Base-by-base conservation (phyloP, 345 rosid genomes). In the Populus ilicifolia region DNA sequence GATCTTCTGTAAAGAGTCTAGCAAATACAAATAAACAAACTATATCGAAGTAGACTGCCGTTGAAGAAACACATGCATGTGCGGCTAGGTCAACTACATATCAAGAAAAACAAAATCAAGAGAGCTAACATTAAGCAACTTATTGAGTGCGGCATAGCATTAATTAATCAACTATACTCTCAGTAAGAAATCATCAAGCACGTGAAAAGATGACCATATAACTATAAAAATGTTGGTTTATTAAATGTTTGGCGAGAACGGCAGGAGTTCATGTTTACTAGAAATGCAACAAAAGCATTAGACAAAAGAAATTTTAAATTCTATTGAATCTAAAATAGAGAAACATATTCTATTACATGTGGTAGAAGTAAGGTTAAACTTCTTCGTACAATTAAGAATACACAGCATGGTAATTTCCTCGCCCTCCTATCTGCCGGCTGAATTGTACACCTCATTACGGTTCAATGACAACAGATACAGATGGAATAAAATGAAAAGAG, bases 371-470 rank as follows among this genome's bases (percentile, higher is more conserved):
- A 54, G 81, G 74, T 72, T 75, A 74, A 72, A 84, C 65, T 72
- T 71, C 79, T 73, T 69, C 79, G 75, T 73, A 79, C 78, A 78
- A 78, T 20, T 54, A 65, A 43, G 83, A 75, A 74, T 79, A 79
- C 70, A 63, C 29, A 79, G 50, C 30, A 66, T 74, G 65, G 63
- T 82, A 54, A 33, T 74, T 80, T 54, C 80, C 71, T 80, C 63
- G 38, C 71, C 71, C 75, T 50, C 65, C 76, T 70, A 69, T 85
- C 79, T 77, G 84, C 85, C 78, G 73, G 77, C 75, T 79, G 73
- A 79, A 77, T 82, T 75, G 38, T 81, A 84, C 82, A 80, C 59
- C 84, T 87, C 82, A 73, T 72, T 79, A 61, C 54, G 71, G 75
- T 72, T 80, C 59, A 78, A 36, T 79, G 73, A 77, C 71, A 79